phyloP scores from a whole-genome alignment of 208 protist species.

The Naegleria lovaniensis region DNA sequence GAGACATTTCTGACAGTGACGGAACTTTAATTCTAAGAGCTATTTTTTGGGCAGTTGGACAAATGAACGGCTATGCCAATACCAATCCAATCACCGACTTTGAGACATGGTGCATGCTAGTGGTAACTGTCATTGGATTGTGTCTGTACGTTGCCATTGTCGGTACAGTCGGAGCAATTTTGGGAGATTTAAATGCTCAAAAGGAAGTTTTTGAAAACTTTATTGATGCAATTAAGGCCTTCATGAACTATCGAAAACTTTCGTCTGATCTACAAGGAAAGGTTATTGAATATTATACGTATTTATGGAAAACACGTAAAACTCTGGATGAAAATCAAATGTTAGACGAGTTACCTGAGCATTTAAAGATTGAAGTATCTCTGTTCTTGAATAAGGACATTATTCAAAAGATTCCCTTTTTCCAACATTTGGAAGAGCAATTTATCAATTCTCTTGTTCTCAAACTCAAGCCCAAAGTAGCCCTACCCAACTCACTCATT shows the following conservation, averaged over 20 bases:
- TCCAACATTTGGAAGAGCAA: slow-evolving; percentile 34
- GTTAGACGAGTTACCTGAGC: slow-evolving; percentile 31
- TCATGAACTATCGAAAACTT: slow-evolving; percentile 37
- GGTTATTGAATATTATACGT: slow-evolving; percentile 38
- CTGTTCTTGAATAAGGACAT: slow-evolving; percentile 42
- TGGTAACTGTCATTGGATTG: not conserved
- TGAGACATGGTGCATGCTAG: not conserved
- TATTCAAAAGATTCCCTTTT: slow-evolving; percentile 39
- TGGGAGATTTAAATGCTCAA: not conserved
- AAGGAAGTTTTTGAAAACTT: not conserved
- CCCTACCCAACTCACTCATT: slow-evolving; percentile 33
- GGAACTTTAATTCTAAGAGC: not conserved
- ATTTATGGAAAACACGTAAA: slow-evolving; percentile 35
- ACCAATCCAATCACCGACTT: not conserved
- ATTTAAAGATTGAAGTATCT: slow-evolving; percentile 33
- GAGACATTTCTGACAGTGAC: not conserved
- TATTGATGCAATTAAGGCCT: slow-evolving; percentile 21
- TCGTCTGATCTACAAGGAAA: slow-evolving; percentile 29
- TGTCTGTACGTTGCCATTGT: not conserved
- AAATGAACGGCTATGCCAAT: not conserved
- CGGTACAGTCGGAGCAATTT: not conserved
- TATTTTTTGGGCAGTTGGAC: not conserved
- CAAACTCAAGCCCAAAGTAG: slow-evolving; percentile 36
- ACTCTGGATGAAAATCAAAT: slow-evolving; percentile 31
- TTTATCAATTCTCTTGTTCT: slow-evolving; percentile 38